Percentiles rank a stretch among this genome's conserved stretches.
phyloP scores from a whole-genome alignment of 805 yeast species.

The Saccharomycopsis vini region DNA sequence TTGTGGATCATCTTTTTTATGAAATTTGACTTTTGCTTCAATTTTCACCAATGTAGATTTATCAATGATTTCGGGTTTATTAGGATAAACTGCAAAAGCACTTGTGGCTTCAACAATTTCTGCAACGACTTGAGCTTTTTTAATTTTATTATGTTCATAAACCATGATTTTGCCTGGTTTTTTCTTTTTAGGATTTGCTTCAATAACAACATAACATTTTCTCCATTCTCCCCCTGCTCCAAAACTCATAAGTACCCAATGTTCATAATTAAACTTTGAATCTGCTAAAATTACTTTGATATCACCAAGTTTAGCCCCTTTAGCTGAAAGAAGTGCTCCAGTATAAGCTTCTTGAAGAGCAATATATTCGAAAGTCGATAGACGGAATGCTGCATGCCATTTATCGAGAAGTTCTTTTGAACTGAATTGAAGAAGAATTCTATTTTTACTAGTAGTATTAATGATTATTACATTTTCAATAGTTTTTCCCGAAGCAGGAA shows the following conservation, averaged over 20 bases:
- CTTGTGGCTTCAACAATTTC: conserved; percentile 59
- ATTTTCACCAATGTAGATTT: conserved; percentile 80
- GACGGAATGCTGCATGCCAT: conserved; percentile 80
- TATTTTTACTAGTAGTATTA: conserved; percentile 84
- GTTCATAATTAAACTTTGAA: conserved; percentile 79
- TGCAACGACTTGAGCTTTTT: conserved; percentile 71
- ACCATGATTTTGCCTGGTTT: conserved; percentile 62
- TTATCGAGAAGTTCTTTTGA: conserved; percentile 51
- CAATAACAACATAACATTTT: conserved; percentile 83
- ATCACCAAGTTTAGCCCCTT: conserved; percentile 82
- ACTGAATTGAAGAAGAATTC: conserved; percentile 74
- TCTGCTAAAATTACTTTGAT: conserved; percentile 79
- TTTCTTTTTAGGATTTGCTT: conserved; percentile 47
- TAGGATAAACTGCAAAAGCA: conserved; percentile 89
- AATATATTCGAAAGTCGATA: conserved; percentile 72
- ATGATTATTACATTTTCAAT: conserved; percentile 75
- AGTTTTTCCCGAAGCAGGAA: conserved; percentile 48
- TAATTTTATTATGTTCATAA: conserved; percentile 67
- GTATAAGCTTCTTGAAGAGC: conserved; percentile 92
- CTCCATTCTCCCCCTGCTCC: conserved; percentile 99
- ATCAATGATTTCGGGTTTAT: conserved; percentile 70
- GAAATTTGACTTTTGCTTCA: conserved; percentile 70
- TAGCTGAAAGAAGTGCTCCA: conserved; percentile 85
- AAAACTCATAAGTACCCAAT: conserved; percentile 90
- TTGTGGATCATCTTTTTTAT: conserved; percentile 39